phyloP scores from a whole-genome alignment of 2,329 filamentous ascomycete genomes.

The Sodiomyces alkalinus region DNA sequence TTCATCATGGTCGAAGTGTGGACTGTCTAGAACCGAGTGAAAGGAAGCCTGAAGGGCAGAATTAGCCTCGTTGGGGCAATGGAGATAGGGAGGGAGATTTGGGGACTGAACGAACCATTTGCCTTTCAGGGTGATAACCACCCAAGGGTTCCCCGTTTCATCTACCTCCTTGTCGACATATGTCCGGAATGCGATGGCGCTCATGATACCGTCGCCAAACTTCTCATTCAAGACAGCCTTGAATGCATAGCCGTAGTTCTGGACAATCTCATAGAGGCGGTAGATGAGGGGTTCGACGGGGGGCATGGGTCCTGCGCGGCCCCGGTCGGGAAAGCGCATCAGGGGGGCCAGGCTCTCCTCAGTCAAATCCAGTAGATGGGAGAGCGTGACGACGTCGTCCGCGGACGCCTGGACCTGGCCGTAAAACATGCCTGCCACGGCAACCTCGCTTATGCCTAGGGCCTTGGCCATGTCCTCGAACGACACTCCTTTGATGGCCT shows the following conservation, averaged over 20 bases:
- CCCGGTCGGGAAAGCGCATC: slow-evolving; percentile 65
- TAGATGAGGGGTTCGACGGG: slow-evolving; percentile 80
- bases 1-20: no score
- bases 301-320: slow-evolving; percentile 66
- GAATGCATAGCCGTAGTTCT: slow-evolving; percentile 94
- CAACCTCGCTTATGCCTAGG: slow-evolving; percentile 68
- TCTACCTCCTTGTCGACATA: slow-evolving; percentile 92
- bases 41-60: slow-evolving; percentile 21
- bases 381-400: slow-evolving; percentile 53
- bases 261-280: slow-evolving; percentile 81
- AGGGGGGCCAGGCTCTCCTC: slow-evolving; percentile 41
- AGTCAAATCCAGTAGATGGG: slow-evolving; percentile 47
- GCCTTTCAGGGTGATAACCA: slow-evolving; percentile 66
- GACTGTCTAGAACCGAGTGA: slow-evolving; percentile 20
- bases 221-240: slow-evolving; percentile 95
- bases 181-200: slow-evolving; percentile 79
- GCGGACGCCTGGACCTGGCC: slow-evolving; percentile 62
- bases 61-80: no score
- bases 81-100: no score
- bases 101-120: slow-evolving; percentile 79
- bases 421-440: slow-evolving; percentile 80
- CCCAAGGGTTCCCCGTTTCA: slow-evolving; percentile 66
- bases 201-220: slow-evolving; percentile 92
- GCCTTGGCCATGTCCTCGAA: slow-evolving; percentile 65
- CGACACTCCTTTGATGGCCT: slow-evolving; percentile 57